phyloP scores from a whole-genome alignment of 208 protist genomes.

The Leishmania martiniquensis region DNA sequence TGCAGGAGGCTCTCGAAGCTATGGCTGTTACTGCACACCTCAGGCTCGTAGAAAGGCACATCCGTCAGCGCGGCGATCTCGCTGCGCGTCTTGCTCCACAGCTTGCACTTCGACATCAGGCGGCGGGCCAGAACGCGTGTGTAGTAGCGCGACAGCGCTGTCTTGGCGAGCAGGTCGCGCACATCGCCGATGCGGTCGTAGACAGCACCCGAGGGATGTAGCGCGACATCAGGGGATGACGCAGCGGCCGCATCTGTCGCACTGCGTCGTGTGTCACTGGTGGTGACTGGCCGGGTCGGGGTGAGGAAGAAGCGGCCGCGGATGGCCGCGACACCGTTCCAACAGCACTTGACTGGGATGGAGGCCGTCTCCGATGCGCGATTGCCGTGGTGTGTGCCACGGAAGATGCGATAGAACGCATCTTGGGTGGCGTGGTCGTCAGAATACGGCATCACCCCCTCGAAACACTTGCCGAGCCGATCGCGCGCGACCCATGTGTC shows the following conservation, averaged over 20 bases:
- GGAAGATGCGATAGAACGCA: slow-evolving; percentile 42
- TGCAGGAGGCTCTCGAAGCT: slow-evolving; percentile 14
- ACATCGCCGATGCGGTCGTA: slow-evolving; percentile 31
- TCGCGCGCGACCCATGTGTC: slow-evolving; percentile 74
- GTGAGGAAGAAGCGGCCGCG: slow-evolving; percentile 63
- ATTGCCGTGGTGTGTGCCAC: neutral
- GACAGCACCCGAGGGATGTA: slow-evolving; percentile 21
- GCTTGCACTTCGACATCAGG: slow-evolving; percentile 11
- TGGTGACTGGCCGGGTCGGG: neutral
- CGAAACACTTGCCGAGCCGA: slow-evolving; percentile 40
- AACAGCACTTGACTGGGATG: slow-evolving; percentile 81
- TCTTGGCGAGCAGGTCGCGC: slow-evolving; percentile 1
- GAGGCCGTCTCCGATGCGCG: neutral
- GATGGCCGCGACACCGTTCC: slow-evolving; percentile 79
- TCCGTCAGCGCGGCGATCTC: slow-evolving; percentile 16
- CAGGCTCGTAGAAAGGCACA: slow-evolving; percentile 17
- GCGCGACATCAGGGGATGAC: neutral
- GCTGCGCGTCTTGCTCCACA: slow-evolving; percentile 16
- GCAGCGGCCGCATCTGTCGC: neutral
- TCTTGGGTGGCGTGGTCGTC: slow-evolving; percentile 46
- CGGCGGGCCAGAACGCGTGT: slow-evolving; percentile 23
- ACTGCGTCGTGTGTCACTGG: neutral
- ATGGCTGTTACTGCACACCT: slow-evolving; percentile 17
- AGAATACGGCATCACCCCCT: slow-evolving; percentile 50
- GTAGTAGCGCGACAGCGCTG: slow-evolving; percentile 15